A percentile compares a stretch with the other conserved stretches of the same genome.
These are phyloP conservation scores for Anthoceros angustus DNA, from an alignment of 225 moss, liverwort and hornwort genomes.

Conservation along the genomic window DNA sequence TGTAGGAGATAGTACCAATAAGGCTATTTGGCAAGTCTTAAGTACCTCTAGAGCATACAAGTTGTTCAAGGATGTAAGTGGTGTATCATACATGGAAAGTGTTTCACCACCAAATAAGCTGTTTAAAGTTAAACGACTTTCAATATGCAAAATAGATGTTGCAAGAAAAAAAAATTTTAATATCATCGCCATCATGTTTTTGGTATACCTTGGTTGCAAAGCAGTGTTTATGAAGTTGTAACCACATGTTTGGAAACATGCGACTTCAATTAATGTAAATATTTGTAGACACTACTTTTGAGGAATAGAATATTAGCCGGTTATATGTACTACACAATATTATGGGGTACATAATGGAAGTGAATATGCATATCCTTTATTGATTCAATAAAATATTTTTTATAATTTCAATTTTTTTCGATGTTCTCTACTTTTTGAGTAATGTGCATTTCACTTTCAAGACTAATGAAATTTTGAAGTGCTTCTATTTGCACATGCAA, in stretches of 20 bases:
- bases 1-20: not conserved
- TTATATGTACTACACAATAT: too few species aligned
- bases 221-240: not conserved
- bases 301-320: too few species aligned
- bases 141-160: not conserved
- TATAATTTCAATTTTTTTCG: too few species aligned
- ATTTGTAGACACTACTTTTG: not conserved
- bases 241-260: not conserved
- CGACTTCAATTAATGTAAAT: not conserved
- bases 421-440: too few species aligned
- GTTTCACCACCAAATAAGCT: not conserved
- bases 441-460: too few species aligned
- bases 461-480: too few species aligned
- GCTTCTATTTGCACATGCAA: not conserved
- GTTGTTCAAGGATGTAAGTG: not conserved
- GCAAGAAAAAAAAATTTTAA: not conserved
- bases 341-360: too few species aligned
- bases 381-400: too few species aligned
- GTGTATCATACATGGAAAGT: not conserved
- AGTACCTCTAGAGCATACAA: not conserved
- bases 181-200: not conserved
- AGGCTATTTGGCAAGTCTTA: not conserved
- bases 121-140: not conserved
- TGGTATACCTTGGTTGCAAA: not conserved
- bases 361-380: too few species aligned